Evolutionary conservation across 495 filamentous ascomycete genomes (phyloP).

Genomic region (Penicillium dipodomyicola): DNA sequence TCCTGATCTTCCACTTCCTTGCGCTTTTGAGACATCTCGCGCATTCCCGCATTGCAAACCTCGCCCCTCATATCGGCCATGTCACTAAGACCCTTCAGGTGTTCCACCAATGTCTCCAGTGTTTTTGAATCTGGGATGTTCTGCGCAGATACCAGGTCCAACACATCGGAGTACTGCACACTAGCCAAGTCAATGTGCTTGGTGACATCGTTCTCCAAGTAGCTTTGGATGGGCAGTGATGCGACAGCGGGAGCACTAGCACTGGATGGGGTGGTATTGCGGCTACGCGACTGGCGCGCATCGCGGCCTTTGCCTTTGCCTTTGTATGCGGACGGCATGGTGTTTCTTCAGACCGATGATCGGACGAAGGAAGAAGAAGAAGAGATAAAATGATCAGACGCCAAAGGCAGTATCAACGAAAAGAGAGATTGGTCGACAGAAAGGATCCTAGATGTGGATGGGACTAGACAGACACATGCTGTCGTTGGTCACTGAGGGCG

Average conservation of each 20-base stretch:
- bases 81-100: slow-evolving; percentile 63
- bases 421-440: slow-evolving; percentile 6
- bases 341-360: slow-evolving; percentile 5
- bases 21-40: slow-evolving; percentile 61
- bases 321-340: slow-evolving; percentile 56
- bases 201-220: slow-evolving; percentile 61
- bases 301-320: slow-evolving; percentile 73
- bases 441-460: slow-evolving; percentile 1
- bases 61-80: slow-evolving; percentile 62
- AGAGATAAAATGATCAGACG: slow-evolving; percentile 2
- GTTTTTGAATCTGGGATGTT: slow-evolving; percentile 74
- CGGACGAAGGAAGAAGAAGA: neutral
- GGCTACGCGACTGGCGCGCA: slow-evolving; percentile 71
- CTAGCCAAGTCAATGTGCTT: slow-evolving; percentile 57
- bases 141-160: slow-evolving; percentile 62
- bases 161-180: slow-evolving; percentile 68
- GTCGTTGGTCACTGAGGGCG: slow-evolving; percentile 2
- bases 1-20: slow-evolving; percentile 59
- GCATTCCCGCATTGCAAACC: slow-evolving; percentile 70
- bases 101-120: slow-evolving; percentile 64
- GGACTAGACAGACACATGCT: slow-evolving; percentile 11
- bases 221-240: slow-evolving; percentile 52
- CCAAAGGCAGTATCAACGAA: slow-evolving; percentile 1
- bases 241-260: slow-evolving; percentile 47
- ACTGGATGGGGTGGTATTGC: slow-evolving; percentile 78